Conservation (phyloP, 345 rosid species). For the Lepidium sativum region DNA sequence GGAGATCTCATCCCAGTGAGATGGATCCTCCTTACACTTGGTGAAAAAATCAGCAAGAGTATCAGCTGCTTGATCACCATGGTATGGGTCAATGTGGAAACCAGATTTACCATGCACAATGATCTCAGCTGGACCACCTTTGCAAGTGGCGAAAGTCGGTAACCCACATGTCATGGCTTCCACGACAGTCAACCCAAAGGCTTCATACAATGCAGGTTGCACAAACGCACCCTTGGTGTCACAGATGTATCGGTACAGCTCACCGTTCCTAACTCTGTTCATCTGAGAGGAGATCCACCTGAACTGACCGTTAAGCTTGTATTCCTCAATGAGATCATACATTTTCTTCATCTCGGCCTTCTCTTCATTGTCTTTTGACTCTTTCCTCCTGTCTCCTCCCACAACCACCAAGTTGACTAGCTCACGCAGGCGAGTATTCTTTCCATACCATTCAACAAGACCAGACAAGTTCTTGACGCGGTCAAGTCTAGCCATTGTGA, state of each 20-base stretch:
- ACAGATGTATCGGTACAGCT: constrained; percentile 82
- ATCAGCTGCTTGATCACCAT: constrained; percentile 71
- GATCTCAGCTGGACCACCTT: constrained; percentile 98
- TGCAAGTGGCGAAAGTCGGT: constrained; percentile 91
- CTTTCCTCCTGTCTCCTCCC: constrained; percentile 88
- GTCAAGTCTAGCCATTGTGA: constrained; percentile 95
- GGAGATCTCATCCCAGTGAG: constrained; percentile 73
- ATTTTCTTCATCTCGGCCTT: constrained; percentile 91
- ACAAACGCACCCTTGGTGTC: constrained; percentile 86
- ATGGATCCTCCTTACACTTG: constrained; percentile 55
- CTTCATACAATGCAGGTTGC: constrained; percentile 83
- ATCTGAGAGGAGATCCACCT: constrained; percentile 89
- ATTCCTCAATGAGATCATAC: constrained; percentile 47
- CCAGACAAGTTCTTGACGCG: constrained; percentile 85
- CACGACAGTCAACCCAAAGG: constrained; percentile 92
- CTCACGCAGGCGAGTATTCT: constrained; percentile 59
- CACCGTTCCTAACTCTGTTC: constrained; percentile 89
- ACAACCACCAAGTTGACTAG: constrained; percentile 79
- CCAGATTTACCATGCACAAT: constrained; percentile 81
- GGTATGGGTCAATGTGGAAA: constrained; percentile 88
- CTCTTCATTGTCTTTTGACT: constrained; percentile 85
- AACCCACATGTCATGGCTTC: constrained; percentile 98
- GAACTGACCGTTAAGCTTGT: constrained; percentile 72
- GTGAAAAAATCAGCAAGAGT: constrained; percentile 64
- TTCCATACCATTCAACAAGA: constrained; percentile 93